Evolutionary conservation across 768 basidiomycete species (phyloP), one percentile per base, ranked within the genome.

Genomic region (Lactarius tabidus): DNA sequence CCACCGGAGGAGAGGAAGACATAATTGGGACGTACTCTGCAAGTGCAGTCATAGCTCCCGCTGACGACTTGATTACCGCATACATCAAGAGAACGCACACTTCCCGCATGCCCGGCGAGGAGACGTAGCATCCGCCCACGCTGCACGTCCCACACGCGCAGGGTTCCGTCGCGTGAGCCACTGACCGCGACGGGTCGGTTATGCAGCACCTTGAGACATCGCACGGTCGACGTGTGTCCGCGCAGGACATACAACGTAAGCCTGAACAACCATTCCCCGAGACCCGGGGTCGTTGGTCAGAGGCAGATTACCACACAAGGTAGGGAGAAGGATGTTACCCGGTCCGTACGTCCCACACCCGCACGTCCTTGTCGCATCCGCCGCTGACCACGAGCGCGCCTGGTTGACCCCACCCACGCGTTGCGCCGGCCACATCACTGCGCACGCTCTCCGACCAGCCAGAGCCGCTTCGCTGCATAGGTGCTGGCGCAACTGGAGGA

Each of bases 71-170:
- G 81, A 67, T 86, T 87, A 29, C 93, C 96, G 69, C 85, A 88
- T 14, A 95, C 87, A 74, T 98, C 96, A 35, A 98, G 77, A 73
- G 93, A 93, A 54, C 96, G 78, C 17, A 98, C 95, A 70, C 90
- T 93, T 48, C 84, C 79, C 31, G 79, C 76, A 73, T 99, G 96
- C 0, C 96, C 96, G 23, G 78, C 75, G 36, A 99, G 79, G 8
- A 87, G 79, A 20, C 84, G 80, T 38, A 91, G 72, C 63, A 84
- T 76, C 54, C 82, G 79, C 0, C 96, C 96, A 15, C 80, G 82
- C 74, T 93, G 90, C 38, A 99, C 84, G 74, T 99, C 92, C 96
- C 96, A 99, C 0, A 97, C 91, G 1, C 93, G 82, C 43, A 98
- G 72, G 4, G 91, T 93, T 18, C 82, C 79, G 70, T 98, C 96